Conservation (phyloP, 164 flowering plant genomes). For the Stephania cephalantha region DNA sequence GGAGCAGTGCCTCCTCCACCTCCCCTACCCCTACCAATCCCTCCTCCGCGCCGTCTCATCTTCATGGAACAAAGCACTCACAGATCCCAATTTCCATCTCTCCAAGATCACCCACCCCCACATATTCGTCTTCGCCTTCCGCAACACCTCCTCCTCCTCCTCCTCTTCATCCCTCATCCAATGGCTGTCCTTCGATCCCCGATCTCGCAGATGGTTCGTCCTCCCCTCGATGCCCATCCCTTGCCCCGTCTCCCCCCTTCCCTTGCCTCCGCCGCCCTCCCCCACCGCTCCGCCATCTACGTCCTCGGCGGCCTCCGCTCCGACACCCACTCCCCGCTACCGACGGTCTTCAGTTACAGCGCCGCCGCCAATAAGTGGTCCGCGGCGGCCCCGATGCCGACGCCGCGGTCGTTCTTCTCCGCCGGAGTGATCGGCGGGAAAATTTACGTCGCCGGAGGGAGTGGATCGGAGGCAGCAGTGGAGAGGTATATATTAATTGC, state of each 20-base stretch:
- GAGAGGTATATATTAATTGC: no score
- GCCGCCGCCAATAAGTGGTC: slow-evolving; percentile 42
- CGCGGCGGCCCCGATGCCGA: slow-evolving; percentile 23
- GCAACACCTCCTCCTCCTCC: slow-evolving; percentile 33
- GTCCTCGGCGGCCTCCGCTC: slow-evolving; percentile 45
- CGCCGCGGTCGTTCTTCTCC: slow-evolving; percentile 32
- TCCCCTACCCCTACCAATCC: slow-evolving; percentile 42
- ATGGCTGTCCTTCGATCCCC: slow-evolving; percentile 54
- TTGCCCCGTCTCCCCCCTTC: slow-evolving; percentile 15
- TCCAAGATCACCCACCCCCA: slow-evolving; percentile 24
- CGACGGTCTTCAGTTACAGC: slow-evolving; percentile 19
- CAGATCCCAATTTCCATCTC: slow-evolving; percentile 23
- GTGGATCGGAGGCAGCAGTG: slow-evolving; percentile 15
- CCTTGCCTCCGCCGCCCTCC: slow-evolving; percentile 36
- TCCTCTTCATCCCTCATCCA: slow-evolving; percentile 18
- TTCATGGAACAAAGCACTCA: slow-evolving; percentile 40
- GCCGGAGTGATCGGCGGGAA: slow-evolving; percentile 31
- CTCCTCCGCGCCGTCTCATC: slow-evolving; percentile 36
- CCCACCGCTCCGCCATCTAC: slow-evolving; percentile 31
- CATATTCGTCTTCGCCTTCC: slow-evolving; percentile 36
- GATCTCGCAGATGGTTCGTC: slow-evolving; percentile 39
- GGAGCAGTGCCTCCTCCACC: slow-evolving; percentile 38
- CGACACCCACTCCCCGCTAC: slow-evolving; percentile 25
- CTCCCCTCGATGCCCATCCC: slow-evolving; percentile 45
- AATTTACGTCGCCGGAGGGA: slow-evolving; percentile 43